phyloP scores from a whole-genome alignment of 2,329 filamentous ascomycete genomes.

The Macrophomina tecta region DNA sequence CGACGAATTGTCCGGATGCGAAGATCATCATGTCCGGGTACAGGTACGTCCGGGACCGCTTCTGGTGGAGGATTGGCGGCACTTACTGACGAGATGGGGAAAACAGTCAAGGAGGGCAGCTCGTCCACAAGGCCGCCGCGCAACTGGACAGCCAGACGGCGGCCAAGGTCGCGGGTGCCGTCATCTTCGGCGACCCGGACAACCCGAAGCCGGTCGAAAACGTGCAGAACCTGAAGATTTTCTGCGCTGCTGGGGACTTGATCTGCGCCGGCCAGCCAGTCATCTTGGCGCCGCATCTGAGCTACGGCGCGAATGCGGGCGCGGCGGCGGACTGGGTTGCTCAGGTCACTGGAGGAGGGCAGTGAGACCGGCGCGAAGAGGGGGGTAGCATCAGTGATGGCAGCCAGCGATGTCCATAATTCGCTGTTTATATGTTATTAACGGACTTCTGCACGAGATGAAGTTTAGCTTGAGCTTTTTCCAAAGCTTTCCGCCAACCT shows the following conservation, averaged over 20 bases:
- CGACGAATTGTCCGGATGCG: slow-evolving; percentile 52
- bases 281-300: slow-evolving; percentile 43
- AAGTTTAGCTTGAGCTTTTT: too few relatives aligned
- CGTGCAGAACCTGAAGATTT: slow-evolving; percentile 41
- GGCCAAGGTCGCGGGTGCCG: not conserved
- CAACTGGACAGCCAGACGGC: slow-evolving; percentile 1
- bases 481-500: too few relatives aligned
- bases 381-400: too few relatives aligned
- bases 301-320: slow-evolving; percentile 41
- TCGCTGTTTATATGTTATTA: too few relatives aligned
- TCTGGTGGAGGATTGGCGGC: not conserved
- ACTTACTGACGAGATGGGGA: not conserved
- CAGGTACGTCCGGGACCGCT: slow-evolving; percentile 38
- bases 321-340: slow-evolving; percentile 43
- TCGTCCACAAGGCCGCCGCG: slow-evolving; percentile 53
- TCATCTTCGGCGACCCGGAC: slow-evolving; percentile 43
- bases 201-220: slow-evolving; percentile 42
- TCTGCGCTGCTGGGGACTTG: slow-evolving; percentile 43
- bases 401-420: too few relatives aligned
- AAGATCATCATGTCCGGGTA: slow-evolving; percentile 56
- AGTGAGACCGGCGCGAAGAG: too few relatives aligned
- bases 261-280: slow-evolving; percentile 42
- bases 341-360: not conserved
- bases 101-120: slow-evolving; percentile 46
- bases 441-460: too few relatives aligned